Conservation (phyloP, 1,284 basidiomycete genomes). For the Tetrapyrgos nigripes region DNA sequence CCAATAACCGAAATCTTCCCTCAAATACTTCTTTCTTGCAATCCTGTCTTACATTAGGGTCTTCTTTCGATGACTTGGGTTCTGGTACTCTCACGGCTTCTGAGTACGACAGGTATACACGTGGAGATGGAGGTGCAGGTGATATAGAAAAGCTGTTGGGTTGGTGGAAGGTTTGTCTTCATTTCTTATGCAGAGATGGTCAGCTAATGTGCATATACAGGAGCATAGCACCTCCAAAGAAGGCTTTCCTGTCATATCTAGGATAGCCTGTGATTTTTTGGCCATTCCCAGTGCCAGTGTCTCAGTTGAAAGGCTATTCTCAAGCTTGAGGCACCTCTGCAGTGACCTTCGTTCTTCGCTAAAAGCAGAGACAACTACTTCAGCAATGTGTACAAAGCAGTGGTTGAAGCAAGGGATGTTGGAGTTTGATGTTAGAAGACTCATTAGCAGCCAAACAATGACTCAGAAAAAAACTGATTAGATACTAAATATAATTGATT, state of each 20-base stretch:
- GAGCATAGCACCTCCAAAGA: neutral
- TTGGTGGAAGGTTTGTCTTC: slow-evolving; percentile 24
- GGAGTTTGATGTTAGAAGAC: too few relatives aligned
- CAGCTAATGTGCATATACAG: neutral
- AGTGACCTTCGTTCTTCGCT: slow-evolving; percentile 25
- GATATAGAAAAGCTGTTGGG: slow-evolving; percentile 5
- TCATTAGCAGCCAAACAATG: too few relatives aligned
- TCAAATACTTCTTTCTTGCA: neutral
- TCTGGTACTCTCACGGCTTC: too few relatives aligned
- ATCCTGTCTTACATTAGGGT: too few relatives aligned
- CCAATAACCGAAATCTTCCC: too few relatives aligned
- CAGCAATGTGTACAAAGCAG: too few relatives aligned
- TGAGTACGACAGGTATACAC: slow-evolving; percentile 13
- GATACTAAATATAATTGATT: too few relatives aligned
- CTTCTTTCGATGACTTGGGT: too few relatives aligned
- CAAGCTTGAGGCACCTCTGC: slow-evolving; percentile 26
- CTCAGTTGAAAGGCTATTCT: slow-evolving; percentile 30
- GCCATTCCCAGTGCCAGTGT: slow-evolving; percentile 31
- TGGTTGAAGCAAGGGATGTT: too few relatives aligned
- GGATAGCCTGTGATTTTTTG: slow-evolving; percentile 26
- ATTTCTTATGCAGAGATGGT: neutral
- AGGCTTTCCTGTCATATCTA: slow-evolving; percentile 17
- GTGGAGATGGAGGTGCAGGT: slow-evolving; percentile 12
- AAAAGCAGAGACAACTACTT: too few relatives aligned
- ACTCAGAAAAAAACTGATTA: too few relatives aligned